A percentile compares a stretch with the other conserved stretches of the same genome.
These are phyloP conservation scores for Takashimella koratensis DNA, from an alignment of 1,284 basidiomycete genomes.

Conservation along the genomic window DNA sequence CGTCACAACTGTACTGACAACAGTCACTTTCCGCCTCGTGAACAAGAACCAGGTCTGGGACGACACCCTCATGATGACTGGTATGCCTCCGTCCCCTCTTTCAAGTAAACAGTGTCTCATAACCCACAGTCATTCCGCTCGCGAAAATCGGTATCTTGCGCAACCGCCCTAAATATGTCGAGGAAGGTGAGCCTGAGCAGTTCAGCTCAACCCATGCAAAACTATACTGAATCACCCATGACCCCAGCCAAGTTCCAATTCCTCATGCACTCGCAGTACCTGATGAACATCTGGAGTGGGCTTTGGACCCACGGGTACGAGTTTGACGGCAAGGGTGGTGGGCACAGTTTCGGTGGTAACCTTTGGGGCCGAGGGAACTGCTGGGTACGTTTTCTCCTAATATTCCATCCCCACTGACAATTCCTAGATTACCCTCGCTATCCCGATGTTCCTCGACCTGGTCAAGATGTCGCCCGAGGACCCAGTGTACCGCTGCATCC, in stretches of 20 bases:
- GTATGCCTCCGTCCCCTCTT: slow-evolving; percentile 2
- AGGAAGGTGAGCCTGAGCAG: slow-evolving; percentile 51
- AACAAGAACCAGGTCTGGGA: slow-evolving; percentile 61
- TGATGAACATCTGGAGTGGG: slow-evolving; percentile 25
- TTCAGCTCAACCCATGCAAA: too few relatives aligned
- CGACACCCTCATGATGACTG: slow-evolving; percentile 61
- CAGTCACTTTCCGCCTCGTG: slow-evolving; percentile 53
- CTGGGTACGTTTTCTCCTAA: slow-evolving; percentile 42
- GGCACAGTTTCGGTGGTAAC: slow-evolving; percentile 53
- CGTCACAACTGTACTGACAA: not conserved
- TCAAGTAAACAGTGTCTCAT: not conserved
- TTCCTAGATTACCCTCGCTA: slow-evolving; percentile 55
- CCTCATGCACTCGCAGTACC: slow-evolving; percentile 26
- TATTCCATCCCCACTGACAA: not conserved
- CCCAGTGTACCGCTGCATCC: slow-evolving; percentile 53
- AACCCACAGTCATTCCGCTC: slow-evolving; percentile 49
- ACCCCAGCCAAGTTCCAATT: slow-evolving; percentile 28
- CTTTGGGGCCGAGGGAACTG: slow-evolving; percentile 63
- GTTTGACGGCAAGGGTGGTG: slow-evolving; percentile 17
- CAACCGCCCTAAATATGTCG: slow-evolving; percentile 54
- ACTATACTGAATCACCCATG: too few relatives aligned
- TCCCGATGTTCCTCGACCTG: slow-evolving; percentile 60
- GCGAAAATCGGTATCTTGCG: slow-evolving; percentile 60
- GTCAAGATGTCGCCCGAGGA: slow-evolving; percentile 45
- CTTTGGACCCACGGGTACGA: slow-evolving; percentile 47